Base-by-base conservation (phyloP, 371 early-diverging fungal genomes). In the Mortierella sp. region DNA sequence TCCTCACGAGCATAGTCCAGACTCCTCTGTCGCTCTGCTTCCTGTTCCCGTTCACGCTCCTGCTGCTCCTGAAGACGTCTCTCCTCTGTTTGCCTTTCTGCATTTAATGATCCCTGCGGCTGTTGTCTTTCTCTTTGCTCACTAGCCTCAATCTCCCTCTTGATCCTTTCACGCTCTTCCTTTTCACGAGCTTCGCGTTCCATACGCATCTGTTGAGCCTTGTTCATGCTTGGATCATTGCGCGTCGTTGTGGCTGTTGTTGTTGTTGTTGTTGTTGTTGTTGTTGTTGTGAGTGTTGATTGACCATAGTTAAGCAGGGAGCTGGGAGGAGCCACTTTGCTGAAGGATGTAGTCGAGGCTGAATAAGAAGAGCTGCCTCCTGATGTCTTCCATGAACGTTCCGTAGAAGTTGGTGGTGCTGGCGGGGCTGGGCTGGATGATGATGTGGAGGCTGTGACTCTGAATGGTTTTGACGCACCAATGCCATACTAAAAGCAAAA, bases 101-200 rank as follows among this genome's bases (percentile, higher is more conserved):
- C 70, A 14, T 56, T 64, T 2, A 65, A 54, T 26, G 60, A 42
- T 14, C 46, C 41, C 28, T 56, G 60, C 6, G 49, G 8, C 11
- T 44, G n/a, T n/a, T n/a, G 65, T 39, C 37, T 37, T 11, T 58
- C 64, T 27, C 81, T 60, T 15, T 63, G 78, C 52, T 82, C 81
- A 23, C 79, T 79, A 28, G 75, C 79, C 32, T 68, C 69, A 37
- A 69, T 70, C 63, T 83, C 81, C n/a, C 72, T 64, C 59, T 81
- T 63, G 50, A 72, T 71, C 31, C 71, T 58, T 34, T 71, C 82
- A 15, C 70, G 60, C 26, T 80, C 80, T 57, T 87, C 88, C 27
- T 85, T 82, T 31, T 68, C 73, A 9, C 64, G 53, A 0, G 71
- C 68, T 24, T 52, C 57, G 24, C 61, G 66, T 21, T 67, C 66